Evolutionary conservation across 1,284 basidiomycete genomes (phyloP).

Genomic region (Exobasidium cylindrosporum): DNA sequence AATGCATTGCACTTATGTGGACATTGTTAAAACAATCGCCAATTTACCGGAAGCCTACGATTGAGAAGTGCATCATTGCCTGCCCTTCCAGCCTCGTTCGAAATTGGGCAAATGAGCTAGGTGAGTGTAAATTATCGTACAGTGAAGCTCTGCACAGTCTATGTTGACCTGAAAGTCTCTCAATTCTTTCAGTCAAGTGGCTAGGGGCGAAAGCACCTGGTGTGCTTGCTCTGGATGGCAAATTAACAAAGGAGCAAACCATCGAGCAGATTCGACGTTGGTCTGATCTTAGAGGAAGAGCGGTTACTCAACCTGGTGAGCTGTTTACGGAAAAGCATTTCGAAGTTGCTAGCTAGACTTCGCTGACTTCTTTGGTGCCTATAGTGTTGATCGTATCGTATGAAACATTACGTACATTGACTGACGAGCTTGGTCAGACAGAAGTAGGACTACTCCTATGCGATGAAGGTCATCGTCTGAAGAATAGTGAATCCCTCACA

Average conservation of each 20-base stretch:
- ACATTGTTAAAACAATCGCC: conserved; percentile 97
- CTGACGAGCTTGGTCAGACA: conserved; percentile 47
- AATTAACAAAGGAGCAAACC: conserved; percentile 51
- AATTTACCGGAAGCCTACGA: conserved; percentile 74
- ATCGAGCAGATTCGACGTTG: conserved; percentile 48
- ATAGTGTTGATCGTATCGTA: conserved; percentile 97
- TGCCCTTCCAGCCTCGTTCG: conserved; percentile 95
- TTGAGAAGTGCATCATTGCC: conserved; percentile 96
- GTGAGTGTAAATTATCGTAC: conserved; percentile 59
- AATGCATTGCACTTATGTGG: conserved; percentile 95
- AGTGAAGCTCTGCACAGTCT: no score
- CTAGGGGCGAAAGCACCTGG: conserved; percentile 48
- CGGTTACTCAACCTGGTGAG: conserved; percentile 39
- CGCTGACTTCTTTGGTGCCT: background rate
- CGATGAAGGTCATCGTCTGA: conserved; percentile 94
- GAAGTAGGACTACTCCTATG: conserved; percentile 87
- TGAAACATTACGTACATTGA: conserved; percentile 71
- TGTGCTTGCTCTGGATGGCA: conserved; percentile 49
- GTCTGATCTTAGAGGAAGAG: conserved; percentile 44
- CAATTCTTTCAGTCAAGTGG: conserved; percentile 36
- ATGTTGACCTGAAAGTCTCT: no score
- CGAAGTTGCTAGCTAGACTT: background rate
- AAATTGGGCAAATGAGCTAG: conserved; percentile 96
- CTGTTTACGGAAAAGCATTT: background rate
- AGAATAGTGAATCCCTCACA: conserved; percentile 75